phyloP scores from a whole-genome alignment of 257 asterid genomes.

The Fraxinus excelsior region DNA sequence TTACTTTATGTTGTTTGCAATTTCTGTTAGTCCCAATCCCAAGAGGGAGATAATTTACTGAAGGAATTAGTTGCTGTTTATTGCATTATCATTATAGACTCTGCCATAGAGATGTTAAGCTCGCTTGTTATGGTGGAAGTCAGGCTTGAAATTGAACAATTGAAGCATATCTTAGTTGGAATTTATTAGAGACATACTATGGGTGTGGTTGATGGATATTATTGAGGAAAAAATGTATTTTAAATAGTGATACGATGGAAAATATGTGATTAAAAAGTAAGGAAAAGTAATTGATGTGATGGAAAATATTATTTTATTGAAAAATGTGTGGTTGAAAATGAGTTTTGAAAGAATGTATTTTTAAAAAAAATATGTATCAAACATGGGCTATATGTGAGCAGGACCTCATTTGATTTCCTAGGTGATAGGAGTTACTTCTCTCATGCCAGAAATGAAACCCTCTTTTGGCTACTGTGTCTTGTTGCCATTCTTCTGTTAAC shows the following conservation, averaged over 20 bases:
- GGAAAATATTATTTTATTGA: too few relatives aligned
- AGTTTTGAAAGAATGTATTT: too few relatives aligned
- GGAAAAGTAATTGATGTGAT: too few relatives aligned
- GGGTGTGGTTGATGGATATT: too few relatives aligned
- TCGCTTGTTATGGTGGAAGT: slow-evolving; percentile 21
- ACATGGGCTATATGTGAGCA: neutral
- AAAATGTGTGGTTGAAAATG: too few relatives aligned
- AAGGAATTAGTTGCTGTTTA: neutral
- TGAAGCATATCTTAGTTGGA: neutral
- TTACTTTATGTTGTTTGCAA: slow-evolving; percentile 7
- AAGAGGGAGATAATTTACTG: neutral
- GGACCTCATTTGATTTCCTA: neutral
- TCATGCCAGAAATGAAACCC: neutral
- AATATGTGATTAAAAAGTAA: too few relatives aligned
- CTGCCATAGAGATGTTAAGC: slow-evolving; percentile 4
- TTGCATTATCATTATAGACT: slow-evolving; percentile 12
- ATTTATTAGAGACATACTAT: neutral
- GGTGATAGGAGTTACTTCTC: neutral
- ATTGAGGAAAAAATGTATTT: too few relatives aligned
- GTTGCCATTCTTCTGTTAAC: neutral
- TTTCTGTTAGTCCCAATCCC: slow-evolving; percentile 13
- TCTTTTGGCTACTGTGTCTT: neutral
- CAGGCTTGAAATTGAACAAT: slow-evolving; percentile 5
- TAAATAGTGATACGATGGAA: too few relatives aligned
- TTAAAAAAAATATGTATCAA: too few relatives aligned